Base-by-base conservation (phyloP, 345 rosid species). In the Anastatica hierochuntica region DNA sequence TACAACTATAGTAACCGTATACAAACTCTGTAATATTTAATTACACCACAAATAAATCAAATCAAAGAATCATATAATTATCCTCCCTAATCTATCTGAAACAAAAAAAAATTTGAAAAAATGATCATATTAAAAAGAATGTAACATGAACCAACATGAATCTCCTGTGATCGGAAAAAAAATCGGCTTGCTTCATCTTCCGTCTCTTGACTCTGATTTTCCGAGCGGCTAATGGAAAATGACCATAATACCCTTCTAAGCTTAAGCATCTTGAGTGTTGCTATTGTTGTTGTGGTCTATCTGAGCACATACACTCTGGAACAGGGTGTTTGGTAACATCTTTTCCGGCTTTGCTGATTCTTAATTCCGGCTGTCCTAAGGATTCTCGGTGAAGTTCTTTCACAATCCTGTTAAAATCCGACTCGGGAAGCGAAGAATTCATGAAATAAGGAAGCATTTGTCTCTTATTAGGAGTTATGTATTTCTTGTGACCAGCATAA, bases 271-370 rank as follows among this genome's bases (percentile, higher is more conserved):
- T n/a, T 1, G 56, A 31, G n/a, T n/a, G n/a, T n/a, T n/a, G n/a
- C 4, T 59, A 29, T 43, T 71, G 17, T 26, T 71, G 80, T 23
- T 30, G 55, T 9, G 0, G 56, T 54, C 36, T 42, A 14, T 56
- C 69, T 13, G 63, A 64, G 76, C 98, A 88, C 97, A 92, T 85
- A 33, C 98, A 92, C 53, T 88, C 97, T 0, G 86, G 94, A 51
- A 92, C 64, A 7, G 97, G 98, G 68, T 75, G 85, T 68, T 92
- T 92, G 2, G 98, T 85, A 14, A 92, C 97, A 64, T 92, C 98
- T 68, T 82, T 81, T 62, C 94, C 94, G 1, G 74, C 64, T 73
- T 81, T 85, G 64, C 69, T 76, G 9, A 68, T 64, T 40, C 87
- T 74, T 16, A 82, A 62, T 20, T 85, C 89, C 14, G 99, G 99